A percentile compares a stretch with the other conserved stretches of the same genome.
Evolutionary conservation across 1,284 basidiomycete species (phyloP).

Genomic region (Apiotrichum brassicae): DNA sequence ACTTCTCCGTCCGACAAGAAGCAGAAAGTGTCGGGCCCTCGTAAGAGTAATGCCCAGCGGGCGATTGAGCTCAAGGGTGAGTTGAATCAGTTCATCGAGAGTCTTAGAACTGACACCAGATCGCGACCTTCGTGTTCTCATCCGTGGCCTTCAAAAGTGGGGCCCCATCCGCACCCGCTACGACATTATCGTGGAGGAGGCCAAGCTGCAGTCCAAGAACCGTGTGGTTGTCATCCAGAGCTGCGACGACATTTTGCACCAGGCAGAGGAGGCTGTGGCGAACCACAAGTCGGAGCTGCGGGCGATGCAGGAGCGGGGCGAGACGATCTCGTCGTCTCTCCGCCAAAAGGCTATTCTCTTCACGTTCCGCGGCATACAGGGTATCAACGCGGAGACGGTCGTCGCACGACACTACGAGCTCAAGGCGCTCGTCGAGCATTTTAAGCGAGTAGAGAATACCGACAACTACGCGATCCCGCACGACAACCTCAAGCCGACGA

Average conservation of each 20-base stretch:
- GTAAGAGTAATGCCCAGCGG: slow-evolving; percentile 70
- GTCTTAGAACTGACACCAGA: slow-evolving; percentile 52
- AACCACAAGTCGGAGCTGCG: slow-evolving; percentile 77
- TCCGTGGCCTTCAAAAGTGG: slow-evolving; percentile 94
- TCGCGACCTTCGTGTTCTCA: slow-evolving; percentile 90
- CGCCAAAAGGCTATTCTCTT: slow-evolving; percentile 81
- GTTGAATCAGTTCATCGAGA: no score
- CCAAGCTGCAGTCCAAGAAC: slow-evolving; percentile 94
- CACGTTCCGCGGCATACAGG: slow-evolving; percentile 78
- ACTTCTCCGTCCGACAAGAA: slow-evolving; percentile 48
- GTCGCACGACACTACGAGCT: slow-evolving; percentile 85
- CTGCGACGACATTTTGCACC: slow-evolving; percentile 84
- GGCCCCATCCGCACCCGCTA: slow-evolving; percentile 94
- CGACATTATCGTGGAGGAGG: slow-evolving; percentile 84
- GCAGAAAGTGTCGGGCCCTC: slow-evolving; percentile 29
- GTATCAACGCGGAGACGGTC: slow-evolving; percentile 97
- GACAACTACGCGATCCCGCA: slow-evolving; percentile 81
- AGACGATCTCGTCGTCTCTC: slow-evolving; percentile 55
- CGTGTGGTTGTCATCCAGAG: slow-evolving; percentile 84
- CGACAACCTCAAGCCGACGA: slow-evolving; percentile 85
- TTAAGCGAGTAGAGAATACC: slow-evolving; percentile 60
- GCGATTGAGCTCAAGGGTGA: slow-evolving; percentile 81
- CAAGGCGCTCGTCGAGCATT: slow-evolving; percentile 76
- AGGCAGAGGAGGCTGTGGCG: slow-evolving; percentile 76
- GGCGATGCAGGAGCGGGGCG: slow-evolving; percentile 67